Base-by-base conservation (phyloP, 2,329 filamentous ascomycete genomes). In the Trichoderma sp. region DNA sequence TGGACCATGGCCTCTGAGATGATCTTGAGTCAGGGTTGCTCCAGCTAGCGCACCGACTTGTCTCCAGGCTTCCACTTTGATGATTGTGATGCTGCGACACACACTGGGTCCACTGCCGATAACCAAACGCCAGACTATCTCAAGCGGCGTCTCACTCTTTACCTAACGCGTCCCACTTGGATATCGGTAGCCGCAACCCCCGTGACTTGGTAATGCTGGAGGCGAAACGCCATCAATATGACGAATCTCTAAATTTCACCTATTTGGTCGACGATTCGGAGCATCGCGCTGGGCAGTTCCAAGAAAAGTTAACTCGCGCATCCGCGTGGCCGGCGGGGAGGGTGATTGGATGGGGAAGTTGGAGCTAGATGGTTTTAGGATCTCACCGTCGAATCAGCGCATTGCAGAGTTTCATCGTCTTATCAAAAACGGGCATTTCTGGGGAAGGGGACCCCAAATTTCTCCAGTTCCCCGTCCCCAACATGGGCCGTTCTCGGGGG, bases 351-450 rank as follows among this genome's bases (percentile, higher is more conserved):
- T 65, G 60, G 69, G 50, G 29, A 33, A 35, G 41, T 29, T 38
- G 41, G 35, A 27, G 6, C 67, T 41, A 56, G 60, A 21, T 38
- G 27, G 4, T 35, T 56, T 27, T 27, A 29, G 60, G 27, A 53
- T 56, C 60, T 56, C 38, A 56, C 68, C 29, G 69, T 50, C 69
- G 59, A 72, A 72, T 72, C 69, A 72, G 59, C 60, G 59, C 41
- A 11, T n/a, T 21, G 60, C 69, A 65, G 59, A 35, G n/a, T 72
- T 67, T 66, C 71, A 53, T 31, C 45, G 71, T 60, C 62, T 74
- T 74, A 74, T 74, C 71, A 67, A 67, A 74, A 74, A 66, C 62
- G 71, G 62, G 71, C 71, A 41, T 67, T 59, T 67, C 71, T 72
- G 69, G 69, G 71, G 63, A 67, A 21, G 9, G 6, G 6, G 12